A percentile compares a stretch with the other conserved stretches of the same genome.
Evolutionary conservation across 2,329 filamentous ascomycete species (phyloP).

Genomic region (Sphaerulina musiva): DNA sequence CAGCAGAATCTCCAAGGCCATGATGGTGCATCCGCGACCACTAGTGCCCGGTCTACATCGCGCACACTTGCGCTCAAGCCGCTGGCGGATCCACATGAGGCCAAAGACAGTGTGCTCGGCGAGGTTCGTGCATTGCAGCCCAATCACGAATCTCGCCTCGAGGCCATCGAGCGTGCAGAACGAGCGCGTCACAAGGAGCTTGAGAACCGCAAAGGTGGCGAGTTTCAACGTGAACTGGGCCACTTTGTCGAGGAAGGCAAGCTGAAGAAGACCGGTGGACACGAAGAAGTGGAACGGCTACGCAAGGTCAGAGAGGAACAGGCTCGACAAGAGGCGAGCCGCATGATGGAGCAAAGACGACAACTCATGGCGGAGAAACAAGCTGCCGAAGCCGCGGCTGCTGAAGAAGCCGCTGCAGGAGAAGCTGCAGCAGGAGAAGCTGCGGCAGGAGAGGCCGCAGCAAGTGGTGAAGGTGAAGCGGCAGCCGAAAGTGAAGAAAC

Average conservation of each 20-base stretch:
- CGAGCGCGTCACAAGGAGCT: constrained; percentile 85
- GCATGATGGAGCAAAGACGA: constrained; percentile 47
- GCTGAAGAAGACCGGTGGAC: constrained; percentile 90
- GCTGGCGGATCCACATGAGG: constrained; percentile 64
- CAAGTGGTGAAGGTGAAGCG: too few species aligned
- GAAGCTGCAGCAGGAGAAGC: constrained; percentile 11
- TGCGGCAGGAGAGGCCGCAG: constrained; percentile 10
- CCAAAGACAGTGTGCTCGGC: constrained; percentile 84
- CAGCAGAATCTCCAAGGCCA: constrained; percentile 76
- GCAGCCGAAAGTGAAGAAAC: background rate
- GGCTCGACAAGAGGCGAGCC: constrained; percentile 68
- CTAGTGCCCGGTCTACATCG: constrained; percentile 33
- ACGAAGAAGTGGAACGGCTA: constrained; percentile 85
- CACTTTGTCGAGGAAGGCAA: constrained; percentile 83
- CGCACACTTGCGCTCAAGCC: constrained; percentile 39
- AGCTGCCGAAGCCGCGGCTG: constrained; percentile 30
- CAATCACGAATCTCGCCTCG: constrained; percentile 86
- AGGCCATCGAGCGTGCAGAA: constrained; percentile 96
- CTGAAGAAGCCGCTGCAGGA: constrained; percentile 20
- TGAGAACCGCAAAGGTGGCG: constrained; percentile 63
- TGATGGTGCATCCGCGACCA: constrained; percentile 17
- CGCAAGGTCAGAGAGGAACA: constrained; percentile 80
- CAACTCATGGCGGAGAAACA: constrained; percentile 42
- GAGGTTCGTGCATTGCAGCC: constrained; percentile 90
- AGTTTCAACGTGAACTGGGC: constrained; percentile 78